Conservation (phyloP, 1,284 basidiomycete species). For the Fomitopsis pinicola region DNA sequence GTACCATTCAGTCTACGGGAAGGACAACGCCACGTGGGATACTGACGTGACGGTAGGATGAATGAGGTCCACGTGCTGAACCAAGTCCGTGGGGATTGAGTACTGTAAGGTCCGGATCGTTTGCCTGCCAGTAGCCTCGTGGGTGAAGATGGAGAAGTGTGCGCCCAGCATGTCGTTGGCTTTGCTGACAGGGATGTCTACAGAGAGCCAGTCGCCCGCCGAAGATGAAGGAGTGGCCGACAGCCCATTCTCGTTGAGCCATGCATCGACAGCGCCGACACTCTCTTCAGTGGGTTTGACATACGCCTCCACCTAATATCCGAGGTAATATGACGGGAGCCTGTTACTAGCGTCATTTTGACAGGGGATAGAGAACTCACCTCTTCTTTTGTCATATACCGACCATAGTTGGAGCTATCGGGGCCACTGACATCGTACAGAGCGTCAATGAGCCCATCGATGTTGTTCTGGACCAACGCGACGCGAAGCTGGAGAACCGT, state of each 20-base stretch:
- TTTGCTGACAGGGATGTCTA: slow-evolving; percentile 30
- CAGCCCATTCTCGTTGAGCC: slow-evolving; percentile 30
- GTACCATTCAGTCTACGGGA: neutral
- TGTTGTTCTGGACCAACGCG: slow-evolving; percentile 20
- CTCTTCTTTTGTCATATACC: slow-evolving; percentile 14
- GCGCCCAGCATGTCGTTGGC: slow-evolving; percentile 32
- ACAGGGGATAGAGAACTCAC: slow-evolving; percentile 1
- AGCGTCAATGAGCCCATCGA: slow-evolving; percentile 11
- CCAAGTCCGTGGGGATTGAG: slow-evolving; percentile 31
- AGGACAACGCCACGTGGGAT: slow-evolving; percentile 2
- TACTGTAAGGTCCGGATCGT: slow-evolving; percentile 33
- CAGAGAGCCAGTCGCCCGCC: slow-evolving; percentile 34
- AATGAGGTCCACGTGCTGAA: slow-evolving; percentile 30
- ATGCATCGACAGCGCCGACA: slow-evolving; percentile 28
- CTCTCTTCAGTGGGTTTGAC: slow-evolving; percentile 30
- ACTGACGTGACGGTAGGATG: slow-evolving; percentile 31
- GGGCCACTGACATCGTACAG: slow-evolving; percentile 17
- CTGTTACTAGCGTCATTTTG: neutral
- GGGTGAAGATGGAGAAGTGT: slow-evolving; percentile 31
- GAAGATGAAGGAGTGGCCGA: slow-evolving; percentile 25
- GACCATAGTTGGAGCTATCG: slow-evolving; percentile 12
- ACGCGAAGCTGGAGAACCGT: slow-evolving; percentile 18
- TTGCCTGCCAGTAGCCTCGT: slow-evolving; percentile 24
- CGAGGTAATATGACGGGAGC: slow-evolving; percentile 2
- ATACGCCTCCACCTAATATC: slow-evolving; percentile 29